phyloP scores from a whole-genome alignment of 2,329 filamentous ascomycete genomes.

The Talaromyces sp. region DNA sequence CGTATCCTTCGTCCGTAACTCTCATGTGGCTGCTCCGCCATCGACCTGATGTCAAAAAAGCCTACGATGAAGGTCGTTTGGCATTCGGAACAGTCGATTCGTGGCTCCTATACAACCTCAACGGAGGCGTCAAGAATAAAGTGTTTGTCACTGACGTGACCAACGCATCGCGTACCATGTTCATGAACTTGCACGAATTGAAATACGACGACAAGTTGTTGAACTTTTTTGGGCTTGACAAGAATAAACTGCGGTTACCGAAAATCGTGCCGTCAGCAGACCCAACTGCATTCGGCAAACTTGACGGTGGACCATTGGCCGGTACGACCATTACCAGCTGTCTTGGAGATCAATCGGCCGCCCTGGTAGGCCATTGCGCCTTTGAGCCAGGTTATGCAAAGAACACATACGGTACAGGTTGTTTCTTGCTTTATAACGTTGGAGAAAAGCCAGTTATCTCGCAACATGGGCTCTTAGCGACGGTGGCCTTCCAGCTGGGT shows the following conservation, averaged over 20 bases:
- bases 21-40: conserved; percentile 78
- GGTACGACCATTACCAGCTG: conserved; percentile 77
- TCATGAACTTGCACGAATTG: conserved; percentile 80
- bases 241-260: conserved; percentile 69
- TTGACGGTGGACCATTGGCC: conserved; percentile 63
- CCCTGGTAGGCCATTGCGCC: conserved; percentile 79
- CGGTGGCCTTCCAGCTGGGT: conserved; percentile 80
- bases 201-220: conserved; percentile 76
- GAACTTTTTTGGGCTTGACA: conserved; percentile 74
- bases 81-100: conserved; percentile 85
- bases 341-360: conserved; percentile 81
- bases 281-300: conserved; percentile 65
- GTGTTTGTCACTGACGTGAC: conserved; percentile 80
- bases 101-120: conserved; percentile 80
- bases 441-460: conserved; percentile 82
- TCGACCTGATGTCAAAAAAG: conserved; percentile 63
- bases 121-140: conserved; percentile 65
- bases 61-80: conserved; percentile 72
- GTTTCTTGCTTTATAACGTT: conserved; percentile 86
- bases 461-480: conserved; percentile 76
- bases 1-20: conserved; percentile 83
- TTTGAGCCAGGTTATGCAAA: conserved; percentile 80
- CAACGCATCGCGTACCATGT: conserved; percentile 90
- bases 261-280: conserved; percentile 80
- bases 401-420: conserved; percentile 88